These are phyloP conservation scores for Trifolium subterraneum DNA, from an alignment of 306 rosid species.

Conservation along the genomic window DNA sequence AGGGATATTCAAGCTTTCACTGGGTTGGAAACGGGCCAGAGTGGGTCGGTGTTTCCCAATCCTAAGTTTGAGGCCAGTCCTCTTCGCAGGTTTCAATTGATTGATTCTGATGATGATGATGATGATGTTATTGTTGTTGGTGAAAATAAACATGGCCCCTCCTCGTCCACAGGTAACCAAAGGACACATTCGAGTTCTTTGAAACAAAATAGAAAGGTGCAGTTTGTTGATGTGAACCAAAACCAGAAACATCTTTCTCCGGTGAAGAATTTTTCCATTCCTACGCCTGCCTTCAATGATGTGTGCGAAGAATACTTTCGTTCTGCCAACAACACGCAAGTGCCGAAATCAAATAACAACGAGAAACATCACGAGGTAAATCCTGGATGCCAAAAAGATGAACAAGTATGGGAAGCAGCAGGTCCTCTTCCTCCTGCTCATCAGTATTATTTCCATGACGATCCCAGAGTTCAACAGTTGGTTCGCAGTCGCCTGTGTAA, in stretches of 20 bases:
- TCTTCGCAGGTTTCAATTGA: constrained; percentile 75
- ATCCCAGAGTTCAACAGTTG: constrained; percentile 67
- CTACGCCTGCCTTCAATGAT: constrained; percentile 87
- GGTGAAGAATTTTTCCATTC: constrained; percentile 54
- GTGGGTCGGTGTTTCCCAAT: constrained; percentile 45
- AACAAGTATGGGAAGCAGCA: constrained; percentile 47
- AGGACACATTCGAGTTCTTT: constrained; percentile 30
- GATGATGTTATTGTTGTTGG: constrained; percentile 43
- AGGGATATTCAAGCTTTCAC: constrained; percentile 52
- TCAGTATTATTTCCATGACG: constrained; percentile 71
- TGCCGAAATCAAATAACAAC: constrained; percentile 32
- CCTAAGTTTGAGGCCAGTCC: constrained; percentile 70
- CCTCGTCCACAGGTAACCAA: constrained; percentile 31
- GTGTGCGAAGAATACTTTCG: constrained; percentile 67
- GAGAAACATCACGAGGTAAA: constrained; percentile 31
- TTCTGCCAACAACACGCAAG: constrained; percentile 49
- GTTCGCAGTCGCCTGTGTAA: constrained; percentile 62
- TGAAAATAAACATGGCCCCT: constrained; percentile 28
- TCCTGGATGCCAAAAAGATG: constrained; percentile 47
- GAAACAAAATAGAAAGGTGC: constrained; percentile 38
- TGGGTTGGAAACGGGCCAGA: constrained; percentile 43
- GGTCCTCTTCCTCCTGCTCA: constrained; percentile 69
- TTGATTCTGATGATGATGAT: constrained; percentile 72
- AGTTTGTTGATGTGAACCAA: constrained; percentile 21
- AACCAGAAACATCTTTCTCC: constrained; percentile 64